phyloP scores from a whole-genome alignment of 768 basidiomycete species.

The Leccinellum albellum region DNA sequence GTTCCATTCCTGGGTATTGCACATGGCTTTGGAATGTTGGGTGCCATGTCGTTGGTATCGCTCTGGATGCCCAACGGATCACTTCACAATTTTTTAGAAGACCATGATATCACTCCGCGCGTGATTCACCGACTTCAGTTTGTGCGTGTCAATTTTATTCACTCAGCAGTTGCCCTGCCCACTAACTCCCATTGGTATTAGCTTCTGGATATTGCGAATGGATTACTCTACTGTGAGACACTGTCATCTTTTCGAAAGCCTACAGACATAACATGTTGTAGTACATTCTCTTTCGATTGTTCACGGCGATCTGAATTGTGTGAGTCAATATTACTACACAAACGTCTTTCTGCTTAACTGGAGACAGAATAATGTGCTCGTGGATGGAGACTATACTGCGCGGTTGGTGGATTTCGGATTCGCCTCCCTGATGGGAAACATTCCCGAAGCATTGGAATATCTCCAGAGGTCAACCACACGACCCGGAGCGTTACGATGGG shows the following conservation, averaged over 20 bases:
- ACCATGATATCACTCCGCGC: background rate
- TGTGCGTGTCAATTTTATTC: background rate
- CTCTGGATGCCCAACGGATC: background rate
- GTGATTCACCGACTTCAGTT: background rate
- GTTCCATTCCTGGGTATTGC: background rate
- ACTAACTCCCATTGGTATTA: background rate
- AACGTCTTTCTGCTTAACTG: background rate
- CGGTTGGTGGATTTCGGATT: background rate
- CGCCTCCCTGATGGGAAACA: background rate
- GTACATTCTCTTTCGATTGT: background rate
- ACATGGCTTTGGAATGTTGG: background rate
- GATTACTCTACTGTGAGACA: background rate
- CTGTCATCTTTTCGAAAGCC: background rate
- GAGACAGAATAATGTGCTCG: background rate
- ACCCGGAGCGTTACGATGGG: background rate
- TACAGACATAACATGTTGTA: background rate
- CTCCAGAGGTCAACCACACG: background rate
- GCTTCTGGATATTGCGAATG: background rate
- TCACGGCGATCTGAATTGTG: background rate
- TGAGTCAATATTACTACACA: background rate
- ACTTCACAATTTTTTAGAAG: background rate
- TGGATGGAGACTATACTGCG: background rate
- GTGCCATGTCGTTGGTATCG: background rate
- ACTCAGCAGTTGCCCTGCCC: background rate
- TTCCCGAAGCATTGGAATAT: background rate